A percentile compares a stretch with the other conserved stretches of the same genome.
Conservation (phyloP, 805 yeast genomes). For the Helenozyma rhizophorensis region DNA sequence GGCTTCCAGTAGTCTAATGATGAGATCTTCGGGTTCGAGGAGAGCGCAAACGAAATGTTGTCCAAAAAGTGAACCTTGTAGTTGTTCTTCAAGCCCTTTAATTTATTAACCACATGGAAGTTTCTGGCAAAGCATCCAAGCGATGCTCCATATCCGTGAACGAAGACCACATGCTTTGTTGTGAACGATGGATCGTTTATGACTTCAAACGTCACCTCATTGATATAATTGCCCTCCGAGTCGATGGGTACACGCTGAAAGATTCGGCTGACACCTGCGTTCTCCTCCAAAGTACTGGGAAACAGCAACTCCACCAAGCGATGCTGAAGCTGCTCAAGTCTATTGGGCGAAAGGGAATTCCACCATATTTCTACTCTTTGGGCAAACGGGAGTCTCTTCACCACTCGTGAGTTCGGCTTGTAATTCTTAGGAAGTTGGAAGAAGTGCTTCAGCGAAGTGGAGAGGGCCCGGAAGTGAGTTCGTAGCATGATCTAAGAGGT, state of each 20-base stretch:
- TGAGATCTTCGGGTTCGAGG: conserved; percentile 39
- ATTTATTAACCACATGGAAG: conserved; percentile 36
- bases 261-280: conserved; percentile 17
- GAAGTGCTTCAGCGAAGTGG: background rate
- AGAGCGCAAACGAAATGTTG: conserved; percentile 47
- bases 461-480: too few species aligned
- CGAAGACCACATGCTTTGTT: conserved; percentile 43
- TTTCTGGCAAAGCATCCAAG: conserved; percentile 55
- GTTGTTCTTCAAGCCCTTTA: conserved; percentile 25
- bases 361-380: conserved; percentile 14
- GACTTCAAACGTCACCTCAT: conserved; percentile 31
- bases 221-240: conserved; percentile 25
- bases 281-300: conserved; percentile 18
- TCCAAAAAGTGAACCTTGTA: conserved; percentile 50
- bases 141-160: conserved; percentile 58
- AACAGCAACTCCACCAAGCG: conserved; percentile 33
- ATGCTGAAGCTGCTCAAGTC: conserved; percentile 30
- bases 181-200: conserved; percentile 18
- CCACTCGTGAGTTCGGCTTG: conserved; percentile 7
- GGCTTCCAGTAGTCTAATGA: conserved; percentile 15
- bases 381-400: conserved; percentile 10
- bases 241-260: conserved; percentile 20
- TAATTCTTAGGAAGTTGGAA: conserved; percentile 10
- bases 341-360: conserved; percentile 17
- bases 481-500: too few species aligned